These are phyloP conservation scores for Monilinia polystroma DNA, from an alignment of 2,329 filamentous ascomycete genomes.

Conservation along the genomic window DNA sequence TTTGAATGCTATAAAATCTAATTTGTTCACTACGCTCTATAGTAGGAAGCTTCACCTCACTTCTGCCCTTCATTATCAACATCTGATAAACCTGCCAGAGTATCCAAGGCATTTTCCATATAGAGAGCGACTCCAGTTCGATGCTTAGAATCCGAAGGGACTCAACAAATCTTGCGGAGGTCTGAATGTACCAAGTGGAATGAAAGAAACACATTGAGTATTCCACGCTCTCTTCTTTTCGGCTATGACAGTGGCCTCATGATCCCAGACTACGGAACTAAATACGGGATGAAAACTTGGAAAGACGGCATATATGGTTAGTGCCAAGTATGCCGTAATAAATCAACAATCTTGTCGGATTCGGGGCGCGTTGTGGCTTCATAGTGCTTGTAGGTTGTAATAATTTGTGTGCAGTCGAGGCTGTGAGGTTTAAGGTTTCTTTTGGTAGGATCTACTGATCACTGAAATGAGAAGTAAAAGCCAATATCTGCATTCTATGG, in stretches of 20 bases:
- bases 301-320: background rate
- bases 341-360: constrained; percentile 4
- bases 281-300: constrained; percentile 6
- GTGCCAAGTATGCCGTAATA: background rate
- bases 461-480: too few species aligned
- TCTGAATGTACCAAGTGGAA: background rate
- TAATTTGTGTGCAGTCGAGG: background rate
- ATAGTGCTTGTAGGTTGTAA: background rate
- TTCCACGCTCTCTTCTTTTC: constrained; percentile 21
- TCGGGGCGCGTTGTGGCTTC: background rate
- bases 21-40: background rate
- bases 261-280: constrained; percentile 1
- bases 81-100: constrained; percentile 8
- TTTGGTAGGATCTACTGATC: background rate
- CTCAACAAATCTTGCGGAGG: background rate
- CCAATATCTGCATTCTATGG: too few species aligned
- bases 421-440: background rate
- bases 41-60: background rate
- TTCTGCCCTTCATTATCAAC: background rate
- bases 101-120: constrained; percentile 6
- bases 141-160: background rate
- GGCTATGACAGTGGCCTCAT: background rate
- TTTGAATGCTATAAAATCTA: too few species aligned
- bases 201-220: background rate
- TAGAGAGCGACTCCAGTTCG: background rate